Conservation (phyloP, 2,329 filamentous ascomycete species). For the Nothopassalora personata region DNA sequence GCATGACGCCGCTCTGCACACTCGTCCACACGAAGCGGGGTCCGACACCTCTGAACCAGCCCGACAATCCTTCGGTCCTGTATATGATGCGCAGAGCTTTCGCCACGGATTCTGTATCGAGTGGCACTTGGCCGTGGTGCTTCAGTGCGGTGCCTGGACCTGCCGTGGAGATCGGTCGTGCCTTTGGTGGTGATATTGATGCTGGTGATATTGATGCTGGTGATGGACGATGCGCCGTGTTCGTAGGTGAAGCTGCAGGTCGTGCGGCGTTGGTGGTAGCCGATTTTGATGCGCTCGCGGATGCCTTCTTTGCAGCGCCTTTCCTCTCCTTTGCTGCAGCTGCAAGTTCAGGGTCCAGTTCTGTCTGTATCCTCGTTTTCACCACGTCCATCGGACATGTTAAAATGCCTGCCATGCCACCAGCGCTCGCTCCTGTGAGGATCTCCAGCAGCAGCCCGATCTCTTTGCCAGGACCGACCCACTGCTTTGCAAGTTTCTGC, state of each 20-base stretch:
- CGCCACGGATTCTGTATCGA: conserved; percentile 85
- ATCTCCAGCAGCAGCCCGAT: conserved; percentile 84
- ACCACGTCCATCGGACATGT: conserved; percentile 97
- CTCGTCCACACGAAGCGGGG: conserved; percentile 94
- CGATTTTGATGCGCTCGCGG: conserved; percentile 1
- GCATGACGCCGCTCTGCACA: conserved; percentile 93
- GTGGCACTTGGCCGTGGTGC: conserved; percentile 68
- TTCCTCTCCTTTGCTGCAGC: conserved; percentile 25
- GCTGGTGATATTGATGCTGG: conserved; percentile 5
- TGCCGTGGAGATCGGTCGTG: conserved; percentile 71
- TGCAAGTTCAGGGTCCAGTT: conserved; percentile 57
- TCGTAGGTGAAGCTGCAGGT: conserved; percentile 9
- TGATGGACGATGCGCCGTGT: conserved; percentile 14
- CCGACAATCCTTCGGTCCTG: conserved; percentile 76
- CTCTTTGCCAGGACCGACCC: conserved; percentile 66
- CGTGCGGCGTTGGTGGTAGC: background rate
- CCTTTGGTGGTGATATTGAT: conserved; percentile 1
- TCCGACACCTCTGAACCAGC: conserved; percentile 92
- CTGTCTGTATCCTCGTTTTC: conserved; percentile 93
- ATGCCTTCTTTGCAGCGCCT: conserved; percentile 1
- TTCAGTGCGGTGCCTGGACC: conserved; percentile 79
- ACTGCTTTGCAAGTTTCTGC: conserved; percentile 71
- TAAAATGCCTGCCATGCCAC: conserved; percentile 86
- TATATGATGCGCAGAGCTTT: conserved; percentile 84
- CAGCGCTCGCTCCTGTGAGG: conserved; percentile 80